A percentile compares a stretch with the other conserved stretches of the same genome.
These are phyloP conservation scores for Scytalidium lignicola DNA, from an alignment of 2,329 filamentous ascomycete species.

Conservation along the genomic window DNA sequence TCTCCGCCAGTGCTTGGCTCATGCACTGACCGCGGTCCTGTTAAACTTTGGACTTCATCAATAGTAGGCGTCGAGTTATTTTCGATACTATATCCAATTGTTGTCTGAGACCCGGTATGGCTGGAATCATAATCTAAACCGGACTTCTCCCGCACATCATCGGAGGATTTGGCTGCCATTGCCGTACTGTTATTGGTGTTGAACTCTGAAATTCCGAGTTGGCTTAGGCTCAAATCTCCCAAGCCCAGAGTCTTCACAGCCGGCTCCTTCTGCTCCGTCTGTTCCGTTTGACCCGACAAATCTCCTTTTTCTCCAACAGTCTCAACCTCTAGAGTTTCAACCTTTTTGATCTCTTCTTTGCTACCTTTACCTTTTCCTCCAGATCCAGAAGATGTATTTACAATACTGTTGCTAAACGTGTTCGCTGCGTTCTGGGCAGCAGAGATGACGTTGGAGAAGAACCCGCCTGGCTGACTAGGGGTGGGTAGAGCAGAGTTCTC, in stretches of 20 bases:
- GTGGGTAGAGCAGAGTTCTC: slow-evolving; percentile 56
- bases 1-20: slow-evolving; percentile 49
- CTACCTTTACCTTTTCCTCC: slow-evolving; percentile 38
- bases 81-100: slow-evolving; percentile 15
- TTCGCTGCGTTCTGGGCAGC: slow-evolving; percentile 89
- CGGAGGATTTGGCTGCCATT: slow-evolving; percentile 45
- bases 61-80: slow-evolving; percentile 10
- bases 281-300: slow-evolving; percentile 21
- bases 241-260: slow-evolving; percentile 85
- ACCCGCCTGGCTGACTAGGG: slow-evolving; percentile 55
- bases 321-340: slow-evolving; percentile 26
- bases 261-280: slow-evolving; percentile 55
- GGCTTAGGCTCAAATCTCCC: slow-evolving; percentile 83
- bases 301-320: slow-evolving; percentile 27
- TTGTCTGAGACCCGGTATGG: slow-evolving; percentile 1
- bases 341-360: slow-evolving; percentile 19
- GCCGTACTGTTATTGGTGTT: slow-evolving; percentile 50
- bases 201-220: slow-evolving; percentile 72
- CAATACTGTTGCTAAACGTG: slow-evolving; percentile 68
- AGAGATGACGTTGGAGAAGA: slow-evolving; percentile 91
- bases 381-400: slow-evolving; percentile 56
- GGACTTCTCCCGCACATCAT: slow-evolving; percentile 16
- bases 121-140: slow-evolving; percentile 20
- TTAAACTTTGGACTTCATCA: slow-evolving; percentile 19
- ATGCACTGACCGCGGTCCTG: slow-evolving; percentile 43